Percentiles rank a stretch among this genome's conserved stretches.
These are phyloP conservation scores for Meira miltonrushii DNA, from an alignment of 1,284 basidiomycete species.

Conservation along the genomic window DNA sequence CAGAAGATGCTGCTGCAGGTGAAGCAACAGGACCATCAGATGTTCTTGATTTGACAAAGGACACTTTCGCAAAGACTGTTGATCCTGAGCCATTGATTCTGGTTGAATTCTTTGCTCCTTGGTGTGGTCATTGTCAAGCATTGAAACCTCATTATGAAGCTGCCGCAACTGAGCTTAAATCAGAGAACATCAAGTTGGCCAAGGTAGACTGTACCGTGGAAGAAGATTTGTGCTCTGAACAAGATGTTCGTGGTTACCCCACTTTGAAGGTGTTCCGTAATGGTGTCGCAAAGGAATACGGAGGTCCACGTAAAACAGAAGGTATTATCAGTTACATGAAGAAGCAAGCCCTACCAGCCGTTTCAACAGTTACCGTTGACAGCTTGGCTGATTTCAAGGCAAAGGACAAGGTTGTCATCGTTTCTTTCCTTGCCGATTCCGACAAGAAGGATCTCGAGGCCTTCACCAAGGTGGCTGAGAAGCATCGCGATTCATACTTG, in stretches of 20 bases:
- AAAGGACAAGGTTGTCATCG: slow-evolving; percentile 82
- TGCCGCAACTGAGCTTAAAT: slow-evolving; percentile 83
- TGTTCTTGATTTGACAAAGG: slow-evolving; percentile 69
- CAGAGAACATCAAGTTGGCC: slow-evolving; percentile 80
- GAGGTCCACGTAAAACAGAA: slow-evolving; percentile 85
- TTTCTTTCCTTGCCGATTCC: slow-evolving; percentile 74
- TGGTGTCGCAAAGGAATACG: slow-evolving; percentile 69
- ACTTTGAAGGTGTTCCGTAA: slow-evolving; percentile 87
- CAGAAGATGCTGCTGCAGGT: slow-evolving; percentile 3
- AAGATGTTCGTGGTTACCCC: slow-evolving; percentile 85
- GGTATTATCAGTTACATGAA: slow-evolving; percentile 96
- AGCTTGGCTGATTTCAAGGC: slow-evolving; percentile 80
- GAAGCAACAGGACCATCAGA: slow-evolving; percentile 59
- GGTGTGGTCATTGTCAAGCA: slow-evolving; percentile 74
- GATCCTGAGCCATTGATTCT: slow-evolving; percentile 69
- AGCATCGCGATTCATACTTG: slow-evolving; percentile 83
- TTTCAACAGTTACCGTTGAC: slow-evolving; percentile 69
- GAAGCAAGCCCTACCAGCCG: slow-evolving; percentile 97
- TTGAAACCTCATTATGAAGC: slow-evolving; percentile 72
- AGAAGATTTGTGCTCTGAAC: slow-evolving; percentile 52
- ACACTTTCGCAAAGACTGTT: slow-evolving; percentile 69
- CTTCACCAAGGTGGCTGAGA: slow-evolving; percentile 74
- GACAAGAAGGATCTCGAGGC: slow-evolving; percentile 60
- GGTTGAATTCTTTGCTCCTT: slow-evolving; percentile 93
- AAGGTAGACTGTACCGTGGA: slow-evolving; percentile 68